Percentiles rank a stretch among this genome's conserved stretches.
Evolutionary conservation across 202 grass and related monocot species (phyloP).

Genomic region (Bolboschoenoplectus hybrid): DNA sequence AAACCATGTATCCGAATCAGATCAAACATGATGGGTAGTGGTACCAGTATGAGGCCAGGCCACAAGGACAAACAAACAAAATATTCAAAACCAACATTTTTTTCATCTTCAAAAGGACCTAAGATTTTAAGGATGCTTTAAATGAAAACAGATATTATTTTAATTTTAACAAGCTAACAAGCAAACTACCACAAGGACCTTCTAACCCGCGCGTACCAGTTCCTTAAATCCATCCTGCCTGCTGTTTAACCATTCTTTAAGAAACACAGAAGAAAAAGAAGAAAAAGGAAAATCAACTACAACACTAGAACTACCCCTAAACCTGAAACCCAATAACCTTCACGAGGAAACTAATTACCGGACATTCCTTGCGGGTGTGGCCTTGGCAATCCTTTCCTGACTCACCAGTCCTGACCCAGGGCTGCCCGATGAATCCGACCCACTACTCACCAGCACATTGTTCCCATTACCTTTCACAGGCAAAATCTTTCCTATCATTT

Average conservation of each 20-base stretch:
- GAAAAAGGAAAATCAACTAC: slow-evolving; percentile 34
- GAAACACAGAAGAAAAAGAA: slow-evolving; percentile 13
- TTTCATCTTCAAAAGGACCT: background rate
- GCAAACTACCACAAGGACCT: slow-evolving; percentile 16
- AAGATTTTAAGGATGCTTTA: background rate
- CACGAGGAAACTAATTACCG: slow-evolving; percentile 52
- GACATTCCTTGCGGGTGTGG: slow-evolving; percentile 53
- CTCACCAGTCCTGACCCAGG: slow-evolving; percentile 37
- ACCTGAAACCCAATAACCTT: background rate
- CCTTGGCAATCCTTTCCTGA: slow-evolving; percentile 58
- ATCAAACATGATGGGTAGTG: background rate
- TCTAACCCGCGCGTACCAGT: background rate
- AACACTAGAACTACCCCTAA: slow-evolving; percentile 40
- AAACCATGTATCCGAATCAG: background rate
- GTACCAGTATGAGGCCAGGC: background rate
- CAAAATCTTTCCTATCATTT: slow-evolving; percentile 57
- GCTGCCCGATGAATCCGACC: slow-evolving; percentile 76
- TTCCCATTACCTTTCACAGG: slow-evolving; percentile 52
- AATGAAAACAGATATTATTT: slow-evolving; percentile 20
- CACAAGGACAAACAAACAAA: background rate
- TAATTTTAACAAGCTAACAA: slow-evolving; percentile 34
- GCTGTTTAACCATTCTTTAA: slow-evolving; percentile 13
- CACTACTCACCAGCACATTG: slow-evolving; percentile 54
- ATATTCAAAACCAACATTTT: background rate
- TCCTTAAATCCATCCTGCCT: background rate